Conservation (phyloP, 2,329 filamentous ascomycete genomes). For the Bipolaris zeicola region DNA sequence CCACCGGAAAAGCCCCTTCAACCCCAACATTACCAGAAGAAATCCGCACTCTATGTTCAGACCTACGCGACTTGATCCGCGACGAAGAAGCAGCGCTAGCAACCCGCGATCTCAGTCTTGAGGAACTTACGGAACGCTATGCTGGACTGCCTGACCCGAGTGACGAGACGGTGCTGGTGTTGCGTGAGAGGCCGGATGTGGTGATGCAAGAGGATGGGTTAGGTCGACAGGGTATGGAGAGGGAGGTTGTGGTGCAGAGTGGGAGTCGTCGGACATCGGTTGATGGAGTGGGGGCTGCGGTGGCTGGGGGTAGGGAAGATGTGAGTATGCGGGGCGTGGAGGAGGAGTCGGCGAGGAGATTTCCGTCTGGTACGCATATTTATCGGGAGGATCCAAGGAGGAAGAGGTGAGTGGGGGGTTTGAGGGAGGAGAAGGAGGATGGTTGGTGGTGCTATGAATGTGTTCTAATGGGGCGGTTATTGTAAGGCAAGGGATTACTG, state of each 20-base stretch:
- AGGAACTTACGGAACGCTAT: conserved; percentile 6
- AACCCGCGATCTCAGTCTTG: conserved; percentile 1
- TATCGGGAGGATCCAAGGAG: conserved; percentile 5
- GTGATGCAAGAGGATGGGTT: not conserved
- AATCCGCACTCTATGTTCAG: not conserved
- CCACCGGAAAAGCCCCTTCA: not conserved
- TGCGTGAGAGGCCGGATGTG: not conserved
- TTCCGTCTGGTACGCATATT: not conserved
- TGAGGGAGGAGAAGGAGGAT: too few species aligned
- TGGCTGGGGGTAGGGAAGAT: not conserved
- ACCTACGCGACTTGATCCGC: not conserved
- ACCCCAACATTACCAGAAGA: not conserved
- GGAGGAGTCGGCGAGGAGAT: not conserved
- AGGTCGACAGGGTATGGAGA: not conserved
- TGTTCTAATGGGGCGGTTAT: too few species aligned
- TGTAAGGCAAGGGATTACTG: too few species aligned
- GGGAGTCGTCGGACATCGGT: not conserved
- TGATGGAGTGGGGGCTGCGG: not conserved
- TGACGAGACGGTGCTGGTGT: not conserved
- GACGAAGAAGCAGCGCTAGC: conserved; percentile 2
- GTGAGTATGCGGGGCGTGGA: not conserved
- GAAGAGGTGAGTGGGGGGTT: too few species aligned
- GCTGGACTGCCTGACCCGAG: not conserved
- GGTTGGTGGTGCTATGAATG: too few species aligned
- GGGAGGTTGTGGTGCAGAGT: not conserved